Percentiles rank a stretch among this genome's conserved stretches.
phyloP scores from a whole-genome alignment of 140 eudicot genomes.

The Bidens hawaiensis region DNA sequence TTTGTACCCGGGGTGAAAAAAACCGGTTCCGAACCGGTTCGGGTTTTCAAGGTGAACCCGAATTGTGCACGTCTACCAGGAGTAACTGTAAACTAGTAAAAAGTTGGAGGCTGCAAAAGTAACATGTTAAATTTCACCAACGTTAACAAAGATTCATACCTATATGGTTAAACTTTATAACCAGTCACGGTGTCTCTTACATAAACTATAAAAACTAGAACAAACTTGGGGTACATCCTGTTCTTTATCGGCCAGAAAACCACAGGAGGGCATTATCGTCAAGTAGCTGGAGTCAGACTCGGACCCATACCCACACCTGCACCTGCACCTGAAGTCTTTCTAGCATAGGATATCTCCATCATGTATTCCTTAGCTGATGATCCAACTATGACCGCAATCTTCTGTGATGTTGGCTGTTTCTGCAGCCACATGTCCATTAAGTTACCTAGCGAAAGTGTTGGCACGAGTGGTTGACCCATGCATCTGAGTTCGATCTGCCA shows the following conservation, averaged over 20 bases:
- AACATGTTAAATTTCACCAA: slow-evolving; percentile 27
- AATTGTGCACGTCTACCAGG: no score
- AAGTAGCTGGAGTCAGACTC: slow-evolving; percentile 5
- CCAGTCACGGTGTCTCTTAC: slow-evolving; percentile 13
- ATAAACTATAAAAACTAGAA: slow-evolving; percentile 21
- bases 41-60: no score
- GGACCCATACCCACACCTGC: no score
- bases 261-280: slow-evolving; percentile 10
- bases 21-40: no score
- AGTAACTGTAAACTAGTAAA: slow-evolving; percentile 1
- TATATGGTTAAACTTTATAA: slow-evolving; percentile 21
- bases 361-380: slow-evolving; percentile 83
- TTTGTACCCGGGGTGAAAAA: no score
- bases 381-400: slow-evolving; percentile 47
- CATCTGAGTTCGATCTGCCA: slow-evolving; percentile 67
- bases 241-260: slow-evolving; percentile 3
- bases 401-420: slow-evolving; percentile 42
- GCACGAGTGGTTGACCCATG: slow-evolving; percentile 60
- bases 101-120: slow-evolving; percentile 15
- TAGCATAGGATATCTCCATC: slow-evolving; percentile 69
- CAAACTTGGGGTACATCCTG: not conserved
- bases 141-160: slow-evolving; percentile 14
- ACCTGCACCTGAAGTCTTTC: slow-evolving; percentile 22
- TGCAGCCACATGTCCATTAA: slow-evolving; percentile 69
- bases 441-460: slow-evolving; percentile 44